Percentiles rank a stretch among this genome's conserved stretches.
These are phyloP conservation scores for Rhizopus arrhizus DNA, from an alignment of 371 early-diverging fungal species.

Conservation along the genomic window DNA sequence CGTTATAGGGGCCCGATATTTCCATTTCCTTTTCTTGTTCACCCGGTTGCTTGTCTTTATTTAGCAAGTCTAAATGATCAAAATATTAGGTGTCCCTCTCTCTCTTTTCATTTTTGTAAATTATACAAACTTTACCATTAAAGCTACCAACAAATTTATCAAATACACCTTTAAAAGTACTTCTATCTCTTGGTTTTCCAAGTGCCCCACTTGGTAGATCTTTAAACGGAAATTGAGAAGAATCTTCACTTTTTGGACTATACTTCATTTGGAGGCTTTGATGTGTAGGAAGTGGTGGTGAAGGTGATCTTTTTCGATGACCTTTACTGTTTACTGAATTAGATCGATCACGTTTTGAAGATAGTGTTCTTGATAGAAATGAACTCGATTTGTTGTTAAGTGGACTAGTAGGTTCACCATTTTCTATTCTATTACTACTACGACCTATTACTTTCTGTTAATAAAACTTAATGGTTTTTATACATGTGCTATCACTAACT, in stretches of 20 bases:
- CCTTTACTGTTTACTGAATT: constrained; percentile 21
- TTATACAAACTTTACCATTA: constrained; percentile 39
- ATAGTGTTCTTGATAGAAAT: constrained; percentile 38
- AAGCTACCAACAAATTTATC: constrained; percentile 65
- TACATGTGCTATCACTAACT: constrained; percentile 1
- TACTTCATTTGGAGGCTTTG: constrained; percentile 17
- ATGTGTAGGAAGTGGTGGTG: constrained; percentile 26
- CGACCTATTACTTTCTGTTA: neutral
- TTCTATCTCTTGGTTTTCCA: constrained; percentile 51
- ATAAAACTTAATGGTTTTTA: neutral
- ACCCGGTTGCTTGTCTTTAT: constrained; percentile 50
- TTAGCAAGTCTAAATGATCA: constrained; percentile 55
- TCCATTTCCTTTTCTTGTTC: constrained; percentile 72
- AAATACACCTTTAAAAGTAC: constrained; percentile 69
- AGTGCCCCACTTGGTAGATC: constrained; percentile 27
- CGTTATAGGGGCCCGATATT: constrained; percentile 95
- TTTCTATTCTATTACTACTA: constrained; percentile 5
- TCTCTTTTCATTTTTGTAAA: neutral
- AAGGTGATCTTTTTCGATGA: constrained; percentile 15
- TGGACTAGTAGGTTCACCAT: constrained; percentile 14
- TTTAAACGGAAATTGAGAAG: constrained; percentile 26
- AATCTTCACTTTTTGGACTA: constrained; percentile 34
- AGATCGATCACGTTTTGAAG: constrained; percentile 36
- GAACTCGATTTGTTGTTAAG: constrained; percentile 11
- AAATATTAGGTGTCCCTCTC: neutral